Evolutionary conservation across 163 green algal genomes (phyloP).

Genomic region (Chlamydomonas reinhardtii): DNA sequence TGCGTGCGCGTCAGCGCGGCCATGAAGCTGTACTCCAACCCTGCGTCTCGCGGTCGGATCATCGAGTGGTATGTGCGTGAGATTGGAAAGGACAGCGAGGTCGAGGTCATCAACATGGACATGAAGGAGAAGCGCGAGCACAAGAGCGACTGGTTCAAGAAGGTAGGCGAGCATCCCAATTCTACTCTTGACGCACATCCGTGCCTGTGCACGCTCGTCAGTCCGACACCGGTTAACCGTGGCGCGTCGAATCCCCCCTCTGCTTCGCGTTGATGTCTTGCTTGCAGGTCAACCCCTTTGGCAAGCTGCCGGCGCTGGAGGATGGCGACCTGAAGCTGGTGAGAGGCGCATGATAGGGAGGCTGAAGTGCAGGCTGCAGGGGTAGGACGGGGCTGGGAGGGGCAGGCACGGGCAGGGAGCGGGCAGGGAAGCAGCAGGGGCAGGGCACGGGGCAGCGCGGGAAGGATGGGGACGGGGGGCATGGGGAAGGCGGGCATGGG

Average conservation of each 20-base stretch:
- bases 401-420: no score
- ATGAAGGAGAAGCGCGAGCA: conserved; percentile 59
- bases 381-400: neutral
- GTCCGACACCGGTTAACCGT: no score
- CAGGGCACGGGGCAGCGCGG: no score
- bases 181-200: no score
- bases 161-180: conserved; percentile 35
- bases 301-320: conserved; percentile 53
- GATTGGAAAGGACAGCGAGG: conserved; percentile 50
- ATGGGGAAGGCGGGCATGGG: no score
- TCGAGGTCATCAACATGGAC: conserved; percentile 56
- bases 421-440: no score
- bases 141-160: conserved; percentile 51
- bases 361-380: neutral
- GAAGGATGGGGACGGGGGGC: no score
- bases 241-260: neutral
- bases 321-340: conserved; percentile 54
- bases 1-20: conserved; percentile 1
- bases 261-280: neutral
- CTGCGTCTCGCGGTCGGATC: conserved; percentile 38
- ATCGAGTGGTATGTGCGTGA: conserved; percentile 60
- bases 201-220: no score
- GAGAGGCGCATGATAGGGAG: neutral
- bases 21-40: conserved; percentile 58
- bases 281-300: conserved; percentile 59